Evolutionary conservation across 1,284 basidiomycete genomes (phyloP), one percentile per base, ranked within the genome.

Genomic region (Rhodotorula sp.): DNA sequence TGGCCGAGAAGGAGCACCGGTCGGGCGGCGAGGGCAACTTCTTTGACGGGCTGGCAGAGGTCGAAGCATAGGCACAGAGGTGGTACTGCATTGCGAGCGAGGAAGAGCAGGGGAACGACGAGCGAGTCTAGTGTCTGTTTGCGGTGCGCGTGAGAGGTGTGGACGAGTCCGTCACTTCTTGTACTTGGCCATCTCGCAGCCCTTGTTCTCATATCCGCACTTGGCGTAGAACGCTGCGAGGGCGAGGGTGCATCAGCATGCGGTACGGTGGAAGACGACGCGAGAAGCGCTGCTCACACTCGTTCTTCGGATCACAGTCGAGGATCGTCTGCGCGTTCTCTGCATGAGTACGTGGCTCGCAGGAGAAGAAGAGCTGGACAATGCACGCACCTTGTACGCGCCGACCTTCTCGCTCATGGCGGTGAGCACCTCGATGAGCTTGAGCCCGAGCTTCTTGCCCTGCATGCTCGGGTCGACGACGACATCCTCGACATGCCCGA

Each of bases 401-500:
- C 75, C 75, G 42, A 64, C 48, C 7, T 23, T 8, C 64, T 77
- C 71, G 49, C 75, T 73, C 52, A 75, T 34, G 53, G 53, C 59
- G 4, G 70, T 71, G 77, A 98, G 85, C 8, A 90, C 89, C 76
- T 92, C 87, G 80, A 99, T 96, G 77, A 98, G 86, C 75, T 89
- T 86, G 82, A 92, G 83, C 0, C 96, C 96, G 46, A 99, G 86
- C 79, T 91, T 91, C 83, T 90, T 91, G 54, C 96, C 96, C 84
- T 97, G 93, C 81, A 90, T 88, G 57, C 83, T 85, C 82, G 90
- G 88, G 82, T 92, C 89, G 7, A 98, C 95, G 2, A 93, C 93
- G 75, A 99, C 97, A 80, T 99, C 96, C 83, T 99, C 96, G 73
- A 99, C 96, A 80, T 99, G 96, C 0, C 93, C 96, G 14, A 93